Conservation (phyloP, 2,329 filamentous ascomycete genomes). For the Talaromyces albobiverticillius region DNA sequence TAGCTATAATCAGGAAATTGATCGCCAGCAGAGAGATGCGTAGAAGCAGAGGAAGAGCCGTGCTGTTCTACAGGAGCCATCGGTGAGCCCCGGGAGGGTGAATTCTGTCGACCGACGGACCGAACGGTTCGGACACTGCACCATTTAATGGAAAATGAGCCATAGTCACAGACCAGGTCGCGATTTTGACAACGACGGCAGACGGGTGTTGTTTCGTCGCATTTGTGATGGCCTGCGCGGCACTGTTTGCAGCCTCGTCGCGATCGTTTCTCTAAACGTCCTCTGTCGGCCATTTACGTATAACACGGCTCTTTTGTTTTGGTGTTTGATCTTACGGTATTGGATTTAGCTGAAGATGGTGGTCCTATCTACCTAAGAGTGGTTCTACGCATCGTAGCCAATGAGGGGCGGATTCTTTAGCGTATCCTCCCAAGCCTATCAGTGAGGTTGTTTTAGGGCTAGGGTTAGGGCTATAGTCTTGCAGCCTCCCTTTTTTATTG, state of each 20-base stretch:
- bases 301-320: background rate
- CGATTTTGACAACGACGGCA: background rate
- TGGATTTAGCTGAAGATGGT: background rate
- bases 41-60: background rate
- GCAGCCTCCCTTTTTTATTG: too few species aligned
- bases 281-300: background rate
- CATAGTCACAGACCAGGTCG: background rate
- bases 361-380: background rate
- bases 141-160: background rate
- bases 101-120: background rate
- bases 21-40: background rate
- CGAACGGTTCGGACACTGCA: background rate
- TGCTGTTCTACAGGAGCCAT: background rate
- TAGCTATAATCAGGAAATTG: background rate
- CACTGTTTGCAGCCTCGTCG: background rate
- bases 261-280: background rate
- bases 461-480: background rate
- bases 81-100: background rate
- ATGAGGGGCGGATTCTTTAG: background rate
- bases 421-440: background rate
- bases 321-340: background rate
- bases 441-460: background rate
- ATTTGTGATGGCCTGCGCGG: background rate
- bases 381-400: background rate
- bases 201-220: background rate